These are phyloP conservation scores for Phlegmacium glaucopus DNA, from an alignment of 768 basidiomycete species.

Conservation along the genomic window DNA sequence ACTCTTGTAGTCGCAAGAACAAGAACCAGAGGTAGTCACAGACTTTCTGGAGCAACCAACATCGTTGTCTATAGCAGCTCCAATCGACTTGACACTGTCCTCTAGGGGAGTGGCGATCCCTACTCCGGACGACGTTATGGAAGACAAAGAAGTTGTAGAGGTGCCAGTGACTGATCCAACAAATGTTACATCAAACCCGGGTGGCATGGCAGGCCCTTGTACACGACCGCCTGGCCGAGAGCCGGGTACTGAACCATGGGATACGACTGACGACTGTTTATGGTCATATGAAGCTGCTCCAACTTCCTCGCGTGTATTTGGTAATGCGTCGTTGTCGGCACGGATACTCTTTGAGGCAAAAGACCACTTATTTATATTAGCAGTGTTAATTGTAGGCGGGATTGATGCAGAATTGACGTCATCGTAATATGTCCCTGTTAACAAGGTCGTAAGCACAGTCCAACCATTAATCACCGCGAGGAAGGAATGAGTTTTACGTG, in stretches of 20 bases:
- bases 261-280: conserved; percentile 7
- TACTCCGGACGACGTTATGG: too few relatives aligned
- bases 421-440: conserved; percentile 41
- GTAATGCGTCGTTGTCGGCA: conserved; percentile 58
- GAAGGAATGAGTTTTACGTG: conserved; percentile 42
- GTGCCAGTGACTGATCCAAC: too few relatives aligned
- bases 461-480: too few relatives aligned
- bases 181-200: conserved; percentile 63
- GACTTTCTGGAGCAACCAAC: too few relatives aligned
- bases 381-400: conserved; percentile 66
- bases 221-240: conserved; percentile 37
- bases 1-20: too few relatives aligned
- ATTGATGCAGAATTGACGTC: conserved; percentile 55
- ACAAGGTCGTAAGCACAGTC: too few relatives aligned
- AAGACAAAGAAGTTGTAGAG: too few relatives aligned
- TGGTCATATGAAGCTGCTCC: conserved; percentile 42
- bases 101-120: too few relatives aligned
- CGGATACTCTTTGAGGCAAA: conserved; percentile 69
- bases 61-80: too few relatives aligned
- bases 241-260: conserved; percentile 19
- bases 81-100: too few relatives aligned
- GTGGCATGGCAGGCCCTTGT: conserved; percentile 67
- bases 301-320: conserved; percentile 57
- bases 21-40: too few relatives aligned
- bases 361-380: conserved; percentile 87